Evolutionary conservation across 805 yeast species (phyloP).

Genomic region (Saccharomycopsis fodiens): DNA sequence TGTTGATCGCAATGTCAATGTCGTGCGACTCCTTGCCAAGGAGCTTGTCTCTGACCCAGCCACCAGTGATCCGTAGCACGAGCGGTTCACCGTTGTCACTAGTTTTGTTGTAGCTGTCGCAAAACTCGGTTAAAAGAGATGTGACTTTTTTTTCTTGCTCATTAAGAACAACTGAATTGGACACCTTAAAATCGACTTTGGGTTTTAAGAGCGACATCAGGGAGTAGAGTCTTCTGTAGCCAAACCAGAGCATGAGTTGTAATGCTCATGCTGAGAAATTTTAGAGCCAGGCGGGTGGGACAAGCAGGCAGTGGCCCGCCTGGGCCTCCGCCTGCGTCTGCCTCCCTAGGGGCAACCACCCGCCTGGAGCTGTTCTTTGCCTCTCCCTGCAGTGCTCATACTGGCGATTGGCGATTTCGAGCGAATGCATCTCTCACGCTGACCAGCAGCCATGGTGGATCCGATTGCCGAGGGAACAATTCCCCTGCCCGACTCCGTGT

Average conservation of each 20-base stretch:
- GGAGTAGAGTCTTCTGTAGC: neutral
- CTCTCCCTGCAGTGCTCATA: too few relatives aligned
- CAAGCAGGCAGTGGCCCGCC: too few relatives aligned
- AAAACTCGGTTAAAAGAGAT: constrained; percentile 34
- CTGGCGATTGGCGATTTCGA: too few relatives aligned
- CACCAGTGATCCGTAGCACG: constrained; percentile 83
- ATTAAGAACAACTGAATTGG: constrained; percentile 23
- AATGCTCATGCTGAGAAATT: too few relatives aligned
- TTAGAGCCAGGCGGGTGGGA: too few relatives aligned
- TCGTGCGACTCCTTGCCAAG: constrained; percentile 77
- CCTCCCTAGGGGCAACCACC: too few relatives aligned
- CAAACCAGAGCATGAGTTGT: neutral
- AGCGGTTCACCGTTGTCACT: constrained; percentile 25
- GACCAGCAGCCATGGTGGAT: neutral
- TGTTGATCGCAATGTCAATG: constrained; percentile 85
- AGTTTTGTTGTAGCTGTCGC: constrained; percentile 30
- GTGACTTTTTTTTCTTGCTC: constrained; percentile 37
- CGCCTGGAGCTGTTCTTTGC: too few relatives aligned
- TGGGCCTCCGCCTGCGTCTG: too few relatives aligned
- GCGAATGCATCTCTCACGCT: too few relatives aligned
- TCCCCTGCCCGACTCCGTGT: constrained; percentile 13
- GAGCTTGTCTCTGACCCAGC: constrained; percentile 96
- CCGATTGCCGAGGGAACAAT: neutral
- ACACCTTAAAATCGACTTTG: neutral
- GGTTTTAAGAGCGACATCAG: neutral